Base-by-base conservation (phyloP, 768 basidiomycete species). In the Suillus cothurnatus region DNA sequence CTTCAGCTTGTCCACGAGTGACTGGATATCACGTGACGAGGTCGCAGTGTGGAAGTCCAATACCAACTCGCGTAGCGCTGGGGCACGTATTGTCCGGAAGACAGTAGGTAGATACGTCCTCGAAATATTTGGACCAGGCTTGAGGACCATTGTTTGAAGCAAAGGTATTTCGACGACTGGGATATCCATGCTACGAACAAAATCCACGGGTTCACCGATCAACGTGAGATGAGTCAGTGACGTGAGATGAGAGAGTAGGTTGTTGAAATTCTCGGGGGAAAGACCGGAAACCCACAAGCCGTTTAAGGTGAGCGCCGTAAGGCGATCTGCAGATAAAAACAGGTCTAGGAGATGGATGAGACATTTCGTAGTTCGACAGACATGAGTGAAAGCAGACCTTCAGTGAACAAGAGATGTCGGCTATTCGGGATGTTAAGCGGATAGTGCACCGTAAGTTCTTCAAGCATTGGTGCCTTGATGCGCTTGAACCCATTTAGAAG, bases 61-160 rank as follows among this genome's bases (percentile, higher is more conserved):
- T 36, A 67, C 39, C 26, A 77, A 63, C 7, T 76, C 69, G 23
- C 72, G 64, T 21, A 75, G 45, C 26, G 61, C 64, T n/a, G 76
- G 76, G 14, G 74, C 67, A 39, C 68, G 32, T 19, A 77, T 23
- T 34, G 57, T 69, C 59, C 70, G 68, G 52, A 77, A 60, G 55
- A 74, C 62, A 6, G 71, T 64, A 5, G 71, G 73, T 39, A 76
- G 62, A 50, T 77, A 75, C 14, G 59, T 41, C 41, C 74, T 74
- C 11, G 76, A 77, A 28, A 76, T 67, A 39, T 74, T 72, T 19
- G 67, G 66, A 9, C 72, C 72, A 53, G 76, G 75, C 50, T 64
- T 72, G 21, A 75, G 67, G 9, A 55, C 43, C 63, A 74, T 45
- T 41, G 45, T 72, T 6, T 68, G 68, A 31, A 75, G 61, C 23